These are phyloP conservation scores for Saxispiralis lemnorum DNA, from an alignment of 495 filamentous ascomycete genomes.

Conservation along the genomic window DNA sequence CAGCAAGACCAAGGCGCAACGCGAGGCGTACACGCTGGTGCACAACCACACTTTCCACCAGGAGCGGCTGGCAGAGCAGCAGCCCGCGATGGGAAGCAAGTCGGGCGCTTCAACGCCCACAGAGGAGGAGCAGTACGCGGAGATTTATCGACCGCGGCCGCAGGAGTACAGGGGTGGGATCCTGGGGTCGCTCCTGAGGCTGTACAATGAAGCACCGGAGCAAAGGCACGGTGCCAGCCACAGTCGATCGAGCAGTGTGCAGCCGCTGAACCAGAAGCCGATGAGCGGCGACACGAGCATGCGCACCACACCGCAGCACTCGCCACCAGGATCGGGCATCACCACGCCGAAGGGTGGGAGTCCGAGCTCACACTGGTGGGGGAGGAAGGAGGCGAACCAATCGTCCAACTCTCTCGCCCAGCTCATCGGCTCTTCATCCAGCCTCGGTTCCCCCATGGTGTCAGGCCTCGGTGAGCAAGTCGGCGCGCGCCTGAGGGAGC, in stretches of 20 bases:
- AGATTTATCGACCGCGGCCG: slow-evolving; percentile 52
- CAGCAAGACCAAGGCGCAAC: slow-evolving; percentile 7
- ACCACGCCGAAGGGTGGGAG: slow-evolving; percentile 28
- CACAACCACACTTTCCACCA: slow-evolving; percentile 28
- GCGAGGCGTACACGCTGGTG: slow-evolving; percentile 34
- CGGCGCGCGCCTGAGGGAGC: slow-evolving; percentile 23
- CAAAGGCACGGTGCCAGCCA: background rate
- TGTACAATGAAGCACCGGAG: slow-evolving; percentile 30
- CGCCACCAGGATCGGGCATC: slow-evolving; percentile 32
- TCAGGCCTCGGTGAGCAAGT: slow-evolving; percentile 20
- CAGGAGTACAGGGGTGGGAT: slow-evolving; percentile 58
- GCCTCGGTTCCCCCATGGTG: slow-evolving; percentile 29
- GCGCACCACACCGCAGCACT: slow-evolving; percentile 21
- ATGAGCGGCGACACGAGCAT: slow-evolving; percentile 14
- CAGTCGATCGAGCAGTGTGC: slow-evolving; percentile 5
- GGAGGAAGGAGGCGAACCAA: slow-evolving; percentile 33
- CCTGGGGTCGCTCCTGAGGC: slow-evolving; percentile 58
- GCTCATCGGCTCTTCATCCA: slow-evolving; percentile 39
- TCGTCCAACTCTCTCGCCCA: slow-evolving; percentile 35
- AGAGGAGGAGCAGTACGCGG: slow-evolving; percentile 39
- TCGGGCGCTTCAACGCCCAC: slow-evolving; percentile 45
- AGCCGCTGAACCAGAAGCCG: slow-evolving; percentile 1
- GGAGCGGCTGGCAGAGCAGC: slow-evolving; percentile 3
- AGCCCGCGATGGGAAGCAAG: slow-evolving; percentile 22
- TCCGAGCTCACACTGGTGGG: slow-evolving; percentile 37